Conservation (phyloP, 495 filamentous ascomycete genomes). For the Letharia lupina region DNA sequence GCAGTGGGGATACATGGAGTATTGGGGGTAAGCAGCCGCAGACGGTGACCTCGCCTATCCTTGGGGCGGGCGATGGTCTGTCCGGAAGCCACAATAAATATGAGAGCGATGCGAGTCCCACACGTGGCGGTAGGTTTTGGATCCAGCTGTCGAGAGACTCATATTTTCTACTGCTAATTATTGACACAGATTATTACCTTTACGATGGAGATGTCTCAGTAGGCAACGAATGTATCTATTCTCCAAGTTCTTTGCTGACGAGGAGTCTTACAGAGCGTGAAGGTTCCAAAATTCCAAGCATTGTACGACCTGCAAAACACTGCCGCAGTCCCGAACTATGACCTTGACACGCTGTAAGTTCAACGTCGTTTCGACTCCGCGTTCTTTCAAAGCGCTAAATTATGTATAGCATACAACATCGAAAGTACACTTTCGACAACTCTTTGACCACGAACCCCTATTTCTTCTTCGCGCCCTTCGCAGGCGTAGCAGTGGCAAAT, state of each 20-base stretch:
- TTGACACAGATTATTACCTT: slow-evolving; percentile 12
- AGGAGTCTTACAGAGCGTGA: not conserved
- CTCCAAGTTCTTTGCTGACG: not conserved
- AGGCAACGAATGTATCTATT: not conserved
- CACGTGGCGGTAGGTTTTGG: slow-evolving; percentile 10
- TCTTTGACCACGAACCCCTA: slow-evolving; percentile 43
- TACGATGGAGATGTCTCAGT: slow-evolving; percentile 16
- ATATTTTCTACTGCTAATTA: not conserved
- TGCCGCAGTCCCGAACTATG: slow-evolving; percentile 17
- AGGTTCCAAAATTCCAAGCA: slow-evolving; percentile 15
- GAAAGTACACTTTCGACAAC: slow-evolving; percentile 31
- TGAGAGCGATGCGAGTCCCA: slow-evolving; percentile 22
- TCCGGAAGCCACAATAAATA: slow-evolving; percentile 28
- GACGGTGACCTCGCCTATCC: slow-evolving; percentile 15
- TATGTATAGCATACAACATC: slow-evolving; percentile 11
- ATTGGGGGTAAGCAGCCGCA: slow-evolving; percentile 24
- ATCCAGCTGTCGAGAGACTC: not conserved
- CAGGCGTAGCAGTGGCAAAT: slow-evolving; percentile 38
- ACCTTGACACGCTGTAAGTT: slow-evolving; percentile 13
- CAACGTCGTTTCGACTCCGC: not conserved
- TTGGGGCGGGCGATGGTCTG: slow-evolving; percentile 24
- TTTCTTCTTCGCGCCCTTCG: slow-evolving; percentile 45
- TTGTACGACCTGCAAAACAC: slow-evolving; percentile 16
- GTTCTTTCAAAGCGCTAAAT: not conserved
- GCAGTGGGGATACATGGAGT: slow-evolving; percentile 24